A percentile compares a stretch with the other conserved stretches of the same genome.
These are phyloP conservation scores for Diplodia seriata DNA, from an alignment of 2,329 filamentous ascomycete species.

Conservation along the genomic window DNA sequence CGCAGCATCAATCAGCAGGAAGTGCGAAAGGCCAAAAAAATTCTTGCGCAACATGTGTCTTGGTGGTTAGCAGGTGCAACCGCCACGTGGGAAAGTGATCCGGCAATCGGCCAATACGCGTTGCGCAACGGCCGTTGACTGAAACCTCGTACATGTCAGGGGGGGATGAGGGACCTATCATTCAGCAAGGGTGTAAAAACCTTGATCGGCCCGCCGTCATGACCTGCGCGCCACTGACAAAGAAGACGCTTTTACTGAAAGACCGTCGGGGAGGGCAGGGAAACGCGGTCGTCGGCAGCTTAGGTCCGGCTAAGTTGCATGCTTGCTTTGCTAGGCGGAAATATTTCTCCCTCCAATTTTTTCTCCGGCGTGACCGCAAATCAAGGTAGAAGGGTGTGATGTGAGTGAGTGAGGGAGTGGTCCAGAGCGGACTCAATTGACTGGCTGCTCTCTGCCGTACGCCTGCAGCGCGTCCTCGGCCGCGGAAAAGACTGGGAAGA, in stretches of 20 bases:
- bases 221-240: neutral
- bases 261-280: neutral
- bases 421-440: neutral
- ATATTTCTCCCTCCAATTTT: neutral
- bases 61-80: neutral
- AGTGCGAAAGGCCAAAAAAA: neutral
- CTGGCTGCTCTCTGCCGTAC: neutral
- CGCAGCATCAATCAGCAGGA: neutral
- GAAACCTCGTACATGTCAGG: conserved; percentile 1
- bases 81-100: conserved; percentile 7
- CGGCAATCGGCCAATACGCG: neutral
- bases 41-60: neutral
- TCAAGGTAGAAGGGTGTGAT: neutral
- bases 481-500: neutral
- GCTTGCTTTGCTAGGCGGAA: neutral
- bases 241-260: neutral
- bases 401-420: neutral
- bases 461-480: neutral
- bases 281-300: neutral
- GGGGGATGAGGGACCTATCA: neutral
- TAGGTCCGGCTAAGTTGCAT: neutral
- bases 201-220: neutral
- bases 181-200: conserved; percentile 9
- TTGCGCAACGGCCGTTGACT: neutral
- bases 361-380: neutral